Evolutionary conservation across 352 stramenopile genomes (phyloP).

Genomic region (Pythium aphanidermatum): DNA sequence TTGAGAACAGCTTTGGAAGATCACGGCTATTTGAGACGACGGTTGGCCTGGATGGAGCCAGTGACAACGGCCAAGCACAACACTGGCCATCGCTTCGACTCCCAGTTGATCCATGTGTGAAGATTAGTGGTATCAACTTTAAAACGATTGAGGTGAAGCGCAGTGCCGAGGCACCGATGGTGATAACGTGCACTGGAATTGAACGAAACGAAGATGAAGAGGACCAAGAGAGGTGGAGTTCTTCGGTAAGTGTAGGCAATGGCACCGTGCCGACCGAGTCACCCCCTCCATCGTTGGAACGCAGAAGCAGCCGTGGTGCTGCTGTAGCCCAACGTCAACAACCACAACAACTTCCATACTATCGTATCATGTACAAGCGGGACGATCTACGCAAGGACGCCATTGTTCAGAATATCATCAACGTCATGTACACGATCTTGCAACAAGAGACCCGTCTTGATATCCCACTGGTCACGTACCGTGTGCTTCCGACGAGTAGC

Average conservation of each 20-base stretch:
- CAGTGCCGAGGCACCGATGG: constrained; percentile 75
- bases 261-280: too few relatives aligned
- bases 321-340: background rate
- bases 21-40: constrained; percentile 33
- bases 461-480: constrained; percentile 80
- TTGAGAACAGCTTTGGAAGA: constrained; percentile 44
- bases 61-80: background rate
- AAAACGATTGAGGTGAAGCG: constrained; percentile 73
- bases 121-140: constrained; percentile 65
- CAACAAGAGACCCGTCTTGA: constrained; percentile 78
- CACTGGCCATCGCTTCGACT: constrained; percentile 40
- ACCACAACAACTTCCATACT: constrained; percentile 31
- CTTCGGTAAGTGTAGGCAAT: too few relatives aligned
- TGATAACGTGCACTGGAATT: constrained; percentile 73
- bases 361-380: constrained; percentile 85
- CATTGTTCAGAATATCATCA: constrained; percentile 87
- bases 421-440: constrained; percentile 85
- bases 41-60: background rate
- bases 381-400: constrained; percentile 82
- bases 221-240: constrained; percentile 3
- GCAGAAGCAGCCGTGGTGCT: background rate
- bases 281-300: too few relatives aligned
- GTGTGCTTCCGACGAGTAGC: constrained; percentile 77
- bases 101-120: constrained; percentile 68
- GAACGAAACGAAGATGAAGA: constrained; percentile 67